A percentile compares a stretch with the other conserved stretches of the same genome.
Evolutionary conservation across 2,329 filamentous ascomycete species (phyloP).

Genomic region (Aureobasidium sp.): DNA sequence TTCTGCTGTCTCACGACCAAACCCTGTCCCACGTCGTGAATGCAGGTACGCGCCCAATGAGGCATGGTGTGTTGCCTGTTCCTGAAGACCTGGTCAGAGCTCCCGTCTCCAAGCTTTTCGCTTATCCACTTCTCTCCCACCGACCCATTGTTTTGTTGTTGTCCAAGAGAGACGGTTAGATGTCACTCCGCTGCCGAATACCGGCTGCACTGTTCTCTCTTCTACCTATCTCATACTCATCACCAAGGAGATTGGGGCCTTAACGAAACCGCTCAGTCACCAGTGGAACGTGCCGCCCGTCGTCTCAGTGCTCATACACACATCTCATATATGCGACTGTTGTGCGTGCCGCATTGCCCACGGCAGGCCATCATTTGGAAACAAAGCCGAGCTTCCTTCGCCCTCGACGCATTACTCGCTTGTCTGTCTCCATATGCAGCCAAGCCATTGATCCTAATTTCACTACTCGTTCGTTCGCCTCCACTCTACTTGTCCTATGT

Average conservation of each 20-base stretch:
- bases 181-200: slow-evolving; percentile 6
- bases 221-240: neutral
- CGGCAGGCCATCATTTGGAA: slow-evolving; percentile 1
- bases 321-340: neutral
- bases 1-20: neutral
- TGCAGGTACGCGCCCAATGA: slow-evolving; percentile 4
- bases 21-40: neutral
- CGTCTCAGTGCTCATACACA: neutral
- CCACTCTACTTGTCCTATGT: neutral
- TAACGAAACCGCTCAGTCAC: neutral
- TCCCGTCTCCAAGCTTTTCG: neutral
- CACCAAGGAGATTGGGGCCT: neutral
- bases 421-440: slow-evolving; percentile 1
- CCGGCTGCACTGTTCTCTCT: neutral
- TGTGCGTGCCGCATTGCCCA: neutral
- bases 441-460: slow-evolving; percentile 9
- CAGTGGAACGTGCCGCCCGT: neutral
- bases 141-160: neutral
- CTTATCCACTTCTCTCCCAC: neutral
- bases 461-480: neutral
- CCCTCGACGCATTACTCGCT: neutral
- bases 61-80: slow-evolving; percentile 4
- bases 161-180: slow-evolving; percentile 4
- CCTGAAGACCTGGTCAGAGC: neutral
- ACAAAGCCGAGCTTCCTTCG: slow-evolving; percentile 5